These are phyloP conservation scores for Raphanus raphanistrum DNA, from an alignment of 345 rosid species.

Conservation along the genomic window DNA sequence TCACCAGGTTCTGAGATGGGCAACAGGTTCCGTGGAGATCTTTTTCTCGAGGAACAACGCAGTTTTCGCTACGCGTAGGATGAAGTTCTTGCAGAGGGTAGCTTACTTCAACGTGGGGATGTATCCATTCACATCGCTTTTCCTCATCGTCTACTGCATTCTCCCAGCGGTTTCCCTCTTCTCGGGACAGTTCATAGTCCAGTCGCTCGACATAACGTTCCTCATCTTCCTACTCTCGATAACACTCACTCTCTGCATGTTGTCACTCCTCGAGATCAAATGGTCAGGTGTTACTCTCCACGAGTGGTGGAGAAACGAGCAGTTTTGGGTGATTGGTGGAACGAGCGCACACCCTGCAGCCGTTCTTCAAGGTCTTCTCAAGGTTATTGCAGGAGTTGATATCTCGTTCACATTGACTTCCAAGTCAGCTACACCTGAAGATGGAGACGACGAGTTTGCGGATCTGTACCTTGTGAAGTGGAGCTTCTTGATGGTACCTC, in stretches of 20 bases:
- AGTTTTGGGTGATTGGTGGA: constrained; percentile 2
- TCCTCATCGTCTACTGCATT: background rate
- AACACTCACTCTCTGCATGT: background rate
- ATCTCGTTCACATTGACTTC: background rate
- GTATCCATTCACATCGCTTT: background rate
- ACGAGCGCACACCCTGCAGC: background rate
- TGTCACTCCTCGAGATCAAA: background rate
- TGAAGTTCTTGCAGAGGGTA: background rate
- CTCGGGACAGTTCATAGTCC: background rate
- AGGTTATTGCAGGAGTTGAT: background rate
- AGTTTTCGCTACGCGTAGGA: background rate
- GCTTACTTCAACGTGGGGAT: constrained; percentile 1
- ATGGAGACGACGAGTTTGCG: background rate
- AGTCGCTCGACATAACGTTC: constrained; percentile 2
- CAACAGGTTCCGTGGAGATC: background rate
- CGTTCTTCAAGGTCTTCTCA: background rate
- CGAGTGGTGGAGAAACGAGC: constrained; percentile 1
- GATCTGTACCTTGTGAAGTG: background rate
- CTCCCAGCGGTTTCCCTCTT: background rate
- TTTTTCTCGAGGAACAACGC: constrained; percentile 2
- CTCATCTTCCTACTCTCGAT: background rate
- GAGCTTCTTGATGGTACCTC: background rate
- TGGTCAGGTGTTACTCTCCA: background rate
- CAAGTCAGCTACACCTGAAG: constrained; percentile 1
- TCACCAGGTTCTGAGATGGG: constrained; percentile 4